Evolutionary conservation across 129 eudicot genomes (phyloP), one percentile per base, ranked within the genome.

Genomic region (Chrysanthemum makinoi): DNA sequence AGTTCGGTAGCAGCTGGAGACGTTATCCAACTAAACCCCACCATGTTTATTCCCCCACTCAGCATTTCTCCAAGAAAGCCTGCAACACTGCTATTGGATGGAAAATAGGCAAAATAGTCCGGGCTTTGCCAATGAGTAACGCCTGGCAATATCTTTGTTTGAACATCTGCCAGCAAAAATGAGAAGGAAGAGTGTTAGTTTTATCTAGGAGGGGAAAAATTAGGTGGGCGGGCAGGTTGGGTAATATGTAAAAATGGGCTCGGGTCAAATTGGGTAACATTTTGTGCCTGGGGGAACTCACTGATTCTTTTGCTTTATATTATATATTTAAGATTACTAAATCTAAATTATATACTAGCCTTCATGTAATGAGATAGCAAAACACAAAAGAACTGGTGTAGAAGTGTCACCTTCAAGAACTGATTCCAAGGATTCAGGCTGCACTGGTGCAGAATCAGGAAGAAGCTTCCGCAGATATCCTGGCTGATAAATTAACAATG

Each of bases 71-170:
- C 99, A 6, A 94, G 80, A 80, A 94, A 94, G 22, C 99, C 97
- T 13, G 99, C 97, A 16, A 84, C 84, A 30, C 99, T 94, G 80
- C 99, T 87, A 75, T 94, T 94, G 9, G 91, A 80, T 19, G 99
- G 91, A 67, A 78, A 94, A 80, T 87, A 94, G 9, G 96, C 96
- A 75, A 82, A 94, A 76, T 62, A 94, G 30, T 81, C 86, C 12
- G 99, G 99, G 81, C 98, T 94, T 76, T 89, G 99, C 99, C 99
- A 94, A 63, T 94, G 99, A 28, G 99, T 94, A 55, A 94, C 97
- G 20, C 99, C 99, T 28, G 96, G 99, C 47, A 94, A 73, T 78
- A 90, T 94, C 73, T 90, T 90, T 19, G 80, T 65, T 69, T 84
- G 75, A 77, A 94, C 87, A 79, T 94, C 99, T 94, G 86, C 57